Evolutionary conservation across 164 flowering plant species (phyloP), one percentile per base, ranked within the genome.

Genomic region (Annona squamosa): DNA sequence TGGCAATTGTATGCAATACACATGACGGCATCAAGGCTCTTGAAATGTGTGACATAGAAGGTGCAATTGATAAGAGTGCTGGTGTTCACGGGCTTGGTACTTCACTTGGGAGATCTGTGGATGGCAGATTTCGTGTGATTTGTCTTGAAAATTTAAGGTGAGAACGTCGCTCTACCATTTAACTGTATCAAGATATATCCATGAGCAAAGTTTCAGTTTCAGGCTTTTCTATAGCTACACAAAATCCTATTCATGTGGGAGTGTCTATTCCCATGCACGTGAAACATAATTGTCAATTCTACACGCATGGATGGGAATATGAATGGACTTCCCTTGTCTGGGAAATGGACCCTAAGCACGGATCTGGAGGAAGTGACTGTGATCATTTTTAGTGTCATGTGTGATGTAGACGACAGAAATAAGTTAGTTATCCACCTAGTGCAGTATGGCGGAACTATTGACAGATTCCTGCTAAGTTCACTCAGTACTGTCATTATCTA

Each of bases 81-180:
- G 72, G 77, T 3, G 42, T 75, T 75, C 77, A 75, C 70, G 77
- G 77, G 47, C 61, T 69, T 47, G 93, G 87, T 67, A 71, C 87
- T 72, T 82, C 92, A 59, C 76, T 84, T 61, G 93, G 90, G 61
- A 82, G 77, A 78, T 78, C 78, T 52, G 47, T 91, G 73, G 85
- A 89, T 71, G 95, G 88, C 9, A 86, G 90, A 63, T 91, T 86
- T 85, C 80, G 48, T 47, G 97, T 83, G 46, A 86, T 90, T 72
- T 90, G 91, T 80, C 93, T 92, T 69, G 94, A 92, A 82, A 80
- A 77, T 79, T 76, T 92, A 77, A 86, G 93, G 98, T 78, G 81
- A 77, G 80, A 72, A 12, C 62, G 70, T 72, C 37, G 37, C 63
- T 65, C 42, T 41, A 45, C 56, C 71, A 19, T 72, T 45, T 63